phyloP scores from a whole-genome alignment of 257 asterid genomes.

The Lavandula angustifolia region DNA sequence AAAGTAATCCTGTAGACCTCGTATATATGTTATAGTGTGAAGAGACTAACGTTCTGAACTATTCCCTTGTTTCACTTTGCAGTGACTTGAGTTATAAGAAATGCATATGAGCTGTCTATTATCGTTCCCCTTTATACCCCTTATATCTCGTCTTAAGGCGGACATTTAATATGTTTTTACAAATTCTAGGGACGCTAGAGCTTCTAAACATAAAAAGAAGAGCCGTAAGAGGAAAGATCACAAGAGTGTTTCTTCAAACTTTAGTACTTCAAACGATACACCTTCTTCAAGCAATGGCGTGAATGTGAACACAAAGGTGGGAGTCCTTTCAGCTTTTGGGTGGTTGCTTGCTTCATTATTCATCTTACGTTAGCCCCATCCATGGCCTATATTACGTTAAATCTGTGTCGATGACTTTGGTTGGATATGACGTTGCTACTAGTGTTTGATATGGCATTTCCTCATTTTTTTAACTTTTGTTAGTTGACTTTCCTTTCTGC shows the following conservation, averaged over 20 bases:
- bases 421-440: slow-evolving; percentile 18
- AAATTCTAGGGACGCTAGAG: slow-evolving; percentile 60
- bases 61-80: neutral
- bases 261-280: slow-evolving; percentile 44
- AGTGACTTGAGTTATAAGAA: neutral
- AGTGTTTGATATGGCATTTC: too few relatives aligned
- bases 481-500: slow-evolving; percentile 7
- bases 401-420: too few relatives aligned
- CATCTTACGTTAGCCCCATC: too few relatives aligned
- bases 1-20: neutral
- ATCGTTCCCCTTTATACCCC: slow-evolving; percentile 2
- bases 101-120: slow-evolving; percentile 3
- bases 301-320: slow-evolving; percentile 41
- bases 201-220: slow-evolving; percentile 79
- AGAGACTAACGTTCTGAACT: neutral
- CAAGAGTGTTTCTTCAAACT: slow-evolving; percentile 49
- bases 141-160: slow-evolving; percentile 7
- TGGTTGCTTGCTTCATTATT: slow-evolving; percentile 26
- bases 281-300: slow-evolving; percentile 23
- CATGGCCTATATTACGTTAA: too few relatives aligned
- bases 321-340: slow-evolving; percentile 26
- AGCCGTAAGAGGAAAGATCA: slow-evolving; percentile 85
- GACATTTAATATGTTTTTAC: slow-evolving; percentile 37
- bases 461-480: too few relatives aligned
- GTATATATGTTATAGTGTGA: slow-evolving; percentile 7